Base-by-base conservation (phyloP, 2,329 filamentous ascomycete species). In the Xylaria sp. region DNA sequence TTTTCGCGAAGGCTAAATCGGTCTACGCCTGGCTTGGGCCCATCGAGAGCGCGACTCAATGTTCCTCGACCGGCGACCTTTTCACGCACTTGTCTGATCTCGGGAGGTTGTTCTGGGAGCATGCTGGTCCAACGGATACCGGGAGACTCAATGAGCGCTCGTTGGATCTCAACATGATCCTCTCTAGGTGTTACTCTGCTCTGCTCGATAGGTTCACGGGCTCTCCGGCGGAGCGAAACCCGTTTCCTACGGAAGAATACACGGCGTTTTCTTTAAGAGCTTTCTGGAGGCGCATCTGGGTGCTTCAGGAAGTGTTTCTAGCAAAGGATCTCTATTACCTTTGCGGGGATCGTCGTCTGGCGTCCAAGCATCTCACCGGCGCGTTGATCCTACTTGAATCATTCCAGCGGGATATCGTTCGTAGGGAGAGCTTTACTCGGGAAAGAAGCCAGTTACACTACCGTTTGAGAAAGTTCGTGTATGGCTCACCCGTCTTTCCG, bases 1-100 rank as follows among this genome's bases (percentile, higher is more conserved):
- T 70, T 15, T 70, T 68, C 25, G 46, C 65, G n/a, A 60, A 50
- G 15, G 69, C 62, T 2, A 54, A 25, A 37, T n/a, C 54, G 1
- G 69, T 68, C 1, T 70, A 65, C 28, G 69, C 69, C 44, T 70
- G 65, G 65, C 57, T 70, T 44, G 69, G 69, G 8, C 60, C 61
- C 2, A 32, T 41, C 12, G 65, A 55, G 20, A 34, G 8, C 5
- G 52, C 20, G 2, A 54, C 62, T 9, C 12, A 1, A 32, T 13
- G 37, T 10, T 46, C 51, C 8, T 65, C 57, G 4, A 68, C 61
- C 9, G 34, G 60, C 3, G 50, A 56, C 13, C 32, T 67, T 8
- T 59, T 66, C 13, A 46, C 20, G 8, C 69, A 71, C 25, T 46
- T 71, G 8, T 34, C 12, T 1, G 55, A 44, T 2, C 34, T 71